Percentiles rank a stretch among this genome's conserved stretches.
Evolutionary conservation across 2,329 filamentous ascomycete species (phyloP).

Genomic region (Teratosphaeria epicoccoides): DNA sequence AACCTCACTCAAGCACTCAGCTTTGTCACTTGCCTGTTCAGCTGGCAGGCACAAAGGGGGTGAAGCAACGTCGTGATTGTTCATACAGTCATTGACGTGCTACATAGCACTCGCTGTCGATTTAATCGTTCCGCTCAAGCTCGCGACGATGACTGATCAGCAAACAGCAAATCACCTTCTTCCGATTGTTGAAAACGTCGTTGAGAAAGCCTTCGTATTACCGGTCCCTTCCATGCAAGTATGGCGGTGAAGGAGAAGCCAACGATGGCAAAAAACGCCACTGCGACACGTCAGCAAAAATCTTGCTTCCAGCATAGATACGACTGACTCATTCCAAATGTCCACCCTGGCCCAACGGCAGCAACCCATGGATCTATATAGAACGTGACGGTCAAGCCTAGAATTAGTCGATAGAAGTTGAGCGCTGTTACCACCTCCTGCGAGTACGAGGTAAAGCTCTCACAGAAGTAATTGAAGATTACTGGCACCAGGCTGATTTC

Average conservation of each 20-base stretch:
- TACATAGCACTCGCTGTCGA: background rate
- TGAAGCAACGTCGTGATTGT: background rate
- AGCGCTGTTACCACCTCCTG: conserved; percentile 28
- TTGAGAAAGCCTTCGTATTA: conserved; percentile 1
- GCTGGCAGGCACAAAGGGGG: too few species aligned
- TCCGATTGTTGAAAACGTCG: background rate
- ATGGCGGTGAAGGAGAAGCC: background rate
- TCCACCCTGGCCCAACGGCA: conserved; percentile 7
- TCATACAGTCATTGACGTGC: background rate
- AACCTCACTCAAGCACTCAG: too few species aligned
- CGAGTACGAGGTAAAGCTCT: conserved; percentile 28
- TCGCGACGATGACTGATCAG: background rate
- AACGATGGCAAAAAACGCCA: conserved; percentile 5
- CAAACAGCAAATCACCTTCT: background rate
- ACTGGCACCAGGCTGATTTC: conserved; percentile 25
- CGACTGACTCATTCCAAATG: conserved; percentile 5
- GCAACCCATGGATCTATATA: conserved; percentile 5
- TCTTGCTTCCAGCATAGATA: background rate
- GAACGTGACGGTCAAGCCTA: conserved; percentile 7
- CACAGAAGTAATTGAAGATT: conserved; percentile 23
- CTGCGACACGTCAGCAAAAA: background rate
- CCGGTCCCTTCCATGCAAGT: background rate
- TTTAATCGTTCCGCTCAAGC: background rate
- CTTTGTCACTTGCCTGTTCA: too few species aligned
- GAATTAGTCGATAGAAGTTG: conserved; percentile 19